Conservation (phyloP, 805 yeast genomes). For the Teunomyces atbi region DNA sequence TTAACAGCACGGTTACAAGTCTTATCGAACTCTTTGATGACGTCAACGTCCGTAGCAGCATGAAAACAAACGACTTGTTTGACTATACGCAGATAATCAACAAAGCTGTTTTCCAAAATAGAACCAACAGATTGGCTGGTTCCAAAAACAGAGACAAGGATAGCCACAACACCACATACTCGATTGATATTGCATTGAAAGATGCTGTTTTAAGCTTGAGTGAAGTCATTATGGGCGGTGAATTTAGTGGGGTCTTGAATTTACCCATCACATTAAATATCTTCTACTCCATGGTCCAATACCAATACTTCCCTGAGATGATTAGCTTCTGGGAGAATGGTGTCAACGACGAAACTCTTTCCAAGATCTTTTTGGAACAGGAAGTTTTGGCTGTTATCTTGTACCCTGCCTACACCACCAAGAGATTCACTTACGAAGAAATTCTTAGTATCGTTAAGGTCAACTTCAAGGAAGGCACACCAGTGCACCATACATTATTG, state of each 20-base stretch:
- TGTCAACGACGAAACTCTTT: slow-evolving; percentile 41
- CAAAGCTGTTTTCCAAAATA: slow-evolving; percentile 25
- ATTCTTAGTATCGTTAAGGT: slow-evolving; percentile 54
- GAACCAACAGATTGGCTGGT: slow-evolving; percentile 33
- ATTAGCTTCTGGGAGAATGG: slow-evolving; percentile 70
- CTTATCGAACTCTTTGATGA: slow-evolving; percentile 10
- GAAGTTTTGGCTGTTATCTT: slow-evolving; percentile 66
- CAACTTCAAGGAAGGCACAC: slow-evolving; percentile 28
- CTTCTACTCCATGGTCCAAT: slow-evolving; percentile 40
- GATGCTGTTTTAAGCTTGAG: slow-evolving; percentile 31
- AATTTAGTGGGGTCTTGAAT: slow-evolving; percentile 23
- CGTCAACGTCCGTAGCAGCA: slow-evolving; percentile 16
- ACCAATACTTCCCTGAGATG: slow-evolving; percentile 60
- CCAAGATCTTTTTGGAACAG: slow-evolving; percentile 55
- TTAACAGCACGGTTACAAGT: slow-evolving; percentile 4
- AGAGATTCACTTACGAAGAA: slow-evolving; percentile 60
- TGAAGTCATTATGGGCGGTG: slow-evolving; percentile 29
- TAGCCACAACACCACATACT: slow-evolving; percentile 23
- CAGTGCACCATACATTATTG: slow-evolving; percentile 48
- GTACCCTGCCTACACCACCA: slow-evolving; percentile 62
- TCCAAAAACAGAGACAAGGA: slow-evolving; percentile 39
- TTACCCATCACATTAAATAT: slow-evolving; percentile 19
- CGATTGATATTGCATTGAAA: slow-evolving; percentile 28
- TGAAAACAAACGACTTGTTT: slow-evolving; percentile 21
- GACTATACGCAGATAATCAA: slow-evolving; percentile 22